phyloP scores from a whole-genome alignment of 371 early-diverging fungal genomes.

The Saksenaea vasiformis region DNA sequence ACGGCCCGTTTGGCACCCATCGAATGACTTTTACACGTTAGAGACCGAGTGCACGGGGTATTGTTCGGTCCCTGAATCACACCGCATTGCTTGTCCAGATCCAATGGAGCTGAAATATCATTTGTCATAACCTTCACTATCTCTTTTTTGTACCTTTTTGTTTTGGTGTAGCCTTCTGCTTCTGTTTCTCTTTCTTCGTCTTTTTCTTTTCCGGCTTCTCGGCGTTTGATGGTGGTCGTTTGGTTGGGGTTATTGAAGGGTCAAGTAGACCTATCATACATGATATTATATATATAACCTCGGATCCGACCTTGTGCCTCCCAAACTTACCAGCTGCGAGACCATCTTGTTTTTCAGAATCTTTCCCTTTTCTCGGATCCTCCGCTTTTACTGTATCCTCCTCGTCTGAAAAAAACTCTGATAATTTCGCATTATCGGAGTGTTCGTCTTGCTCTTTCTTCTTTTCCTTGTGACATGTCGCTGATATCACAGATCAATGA shows the following conservation, averaged over 20 bases:
- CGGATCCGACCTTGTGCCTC: neutral
- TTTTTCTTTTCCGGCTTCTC: conserved; percentile 43
- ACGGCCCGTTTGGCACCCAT: conserved; percentile 83
- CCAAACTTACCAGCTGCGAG: conserved; percentile 5
- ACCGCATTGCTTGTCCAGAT: conserved; percentile 84
- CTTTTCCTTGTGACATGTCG: conserved; percentile 14
- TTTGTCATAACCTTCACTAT: neutral
- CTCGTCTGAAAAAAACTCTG: conserved; percentile 23
- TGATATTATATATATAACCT: neutral
- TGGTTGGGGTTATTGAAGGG: conserved; percentile 13
- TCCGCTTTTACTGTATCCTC: conserved; percentile 26
- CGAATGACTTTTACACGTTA: conserved; percentile 87
- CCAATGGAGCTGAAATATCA: conserved; percentile 56
- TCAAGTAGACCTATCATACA: conserved; percentile 12
- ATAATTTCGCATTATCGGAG: conserved; percentile 11
- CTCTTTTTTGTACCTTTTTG: conserved; percentile 30
- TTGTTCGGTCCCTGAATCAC: conserved; percentile 61
- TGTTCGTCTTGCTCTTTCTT: conserved; percentile 13
- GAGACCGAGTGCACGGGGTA: conserved; percentile 71
- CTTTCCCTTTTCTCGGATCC: conserved; percentile 12
- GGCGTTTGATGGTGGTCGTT: conserved; percentile 18
- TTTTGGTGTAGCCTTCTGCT: conserved; percentile 36
- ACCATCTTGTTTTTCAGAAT: conserved; percentile 5
- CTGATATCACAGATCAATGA: neutral
- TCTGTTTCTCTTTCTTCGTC: conserved; percentile 37